Percentiles rank a stretch among this genome's conserved stretches.
phyloP scores from a whole-genome alignment of 169 alveolate genomes.

The Amoebophrya sp. region DNA sequence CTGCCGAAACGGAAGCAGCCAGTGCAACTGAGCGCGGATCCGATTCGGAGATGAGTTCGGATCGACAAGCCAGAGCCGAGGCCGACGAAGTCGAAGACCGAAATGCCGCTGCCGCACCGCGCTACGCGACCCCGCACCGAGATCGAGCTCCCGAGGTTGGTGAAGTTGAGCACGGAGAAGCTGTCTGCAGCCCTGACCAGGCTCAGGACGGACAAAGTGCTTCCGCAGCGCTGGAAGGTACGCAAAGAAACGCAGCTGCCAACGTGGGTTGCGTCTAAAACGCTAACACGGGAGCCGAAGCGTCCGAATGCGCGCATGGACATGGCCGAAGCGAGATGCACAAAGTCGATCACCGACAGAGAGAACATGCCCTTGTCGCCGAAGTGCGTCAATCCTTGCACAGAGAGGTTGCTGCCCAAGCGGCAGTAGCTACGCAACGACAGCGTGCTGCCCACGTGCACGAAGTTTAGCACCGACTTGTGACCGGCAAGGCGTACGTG shows the following conservation, averaged over 20 bases:
- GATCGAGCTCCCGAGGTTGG: neutral
- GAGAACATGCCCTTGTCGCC: neutral
- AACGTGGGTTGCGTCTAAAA: neutral
- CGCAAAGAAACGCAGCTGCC: neutral
- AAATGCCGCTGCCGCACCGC: neutral
- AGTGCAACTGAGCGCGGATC: neutral
- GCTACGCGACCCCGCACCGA: neutral
- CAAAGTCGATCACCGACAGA: conserved; percentile 18
- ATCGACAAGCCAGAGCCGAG: conserved; percentile 24
- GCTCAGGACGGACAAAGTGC: neutral
- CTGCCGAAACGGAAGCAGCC: neutral
- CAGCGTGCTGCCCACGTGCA: neutral
- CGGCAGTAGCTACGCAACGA: neutral
- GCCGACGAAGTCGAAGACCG: neutral
- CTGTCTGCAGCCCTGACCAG: neutral
- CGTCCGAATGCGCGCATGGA: conserved; percentile 16
- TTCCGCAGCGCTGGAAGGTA: neutral
- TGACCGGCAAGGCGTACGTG: neutral
- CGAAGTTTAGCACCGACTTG: conserved; percentile 11
- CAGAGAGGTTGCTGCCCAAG: neutral
- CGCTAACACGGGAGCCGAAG: neutral
- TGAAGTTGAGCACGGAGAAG: neutral
- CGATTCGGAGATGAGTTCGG: conserved; percentile 2
- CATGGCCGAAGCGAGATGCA: neutral
- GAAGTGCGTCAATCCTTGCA: neutral